phyloP scores from a whole-genome alignment of 2,329 filamentous ascomycete genomes.

The Polychaeton citri region DNA sequence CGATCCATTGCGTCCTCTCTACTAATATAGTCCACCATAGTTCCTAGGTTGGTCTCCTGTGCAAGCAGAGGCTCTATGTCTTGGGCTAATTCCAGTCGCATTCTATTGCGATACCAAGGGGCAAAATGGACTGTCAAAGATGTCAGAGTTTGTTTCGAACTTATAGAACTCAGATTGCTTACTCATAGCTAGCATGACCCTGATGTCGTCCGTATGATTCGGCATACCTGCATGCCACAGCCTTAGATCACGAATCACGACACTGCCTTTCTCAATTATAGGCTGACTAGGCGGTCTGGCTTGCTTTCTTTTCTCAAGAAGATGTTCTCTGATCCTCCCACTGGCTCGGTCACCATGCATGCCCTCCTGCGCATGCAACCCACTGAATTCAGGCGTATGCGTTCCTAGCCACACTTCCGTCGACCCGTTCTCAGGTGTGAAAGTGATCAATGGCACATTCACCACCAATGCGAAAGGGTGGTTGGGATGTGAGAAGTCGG shows the following conservation, averaged over 20 bases:
- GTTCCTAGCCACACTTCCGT: conserved; percentile 49
- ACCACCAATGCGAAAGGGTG: conserved; percentile 43
- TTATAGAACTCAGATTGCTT: conserved; percentile 34
- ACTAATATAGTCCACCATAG: conserved; percentile 38
- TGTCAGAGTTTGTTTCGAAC: too few relatives aligned
- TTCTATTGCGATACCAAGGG: conserved; percentile 40
- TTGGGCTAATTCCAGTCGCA: conserved; percentile 42
- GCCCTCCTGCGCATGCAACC: conserved; percentile 34
- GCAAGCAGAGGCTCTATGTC: conserved; percentile 36
- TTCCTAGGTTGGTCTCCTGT: conserved; percentile 28
- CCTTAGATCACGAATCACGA: conserved; percentile 46
- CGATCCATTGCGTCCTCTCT: conserved; percentile 28
- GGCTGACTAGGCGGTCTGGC: conserved; percentile 37
- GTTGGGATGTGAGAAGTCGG: conserved; percentile 42
- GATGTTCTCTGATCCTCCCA: conserved; percentile 33
- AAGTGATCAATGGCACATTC: conserved; percentile 40
- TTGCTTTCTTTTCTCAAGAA: conserved; percentile 26
- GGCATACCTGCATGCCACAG: conserved; percentile 54
- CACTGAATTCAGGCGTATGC: conserved; percentile 22
- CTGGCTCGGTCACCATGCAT: conserved; percentile 40
- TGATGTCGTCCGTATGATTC: conserved; percentile 31
- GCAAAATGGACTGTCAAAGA: conserved; percentile 37
- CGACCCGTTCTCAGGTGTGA: conserved; percentile 40
- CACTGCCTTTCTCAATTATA: conserved; percentile 38
- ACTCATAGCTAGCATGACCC: conserved; percentile 23